Percentiles rank a stretch among this genome's conserved stretches.
Conservation (phyloP, 345 rosid species). For the Salix exigua region DNA sequence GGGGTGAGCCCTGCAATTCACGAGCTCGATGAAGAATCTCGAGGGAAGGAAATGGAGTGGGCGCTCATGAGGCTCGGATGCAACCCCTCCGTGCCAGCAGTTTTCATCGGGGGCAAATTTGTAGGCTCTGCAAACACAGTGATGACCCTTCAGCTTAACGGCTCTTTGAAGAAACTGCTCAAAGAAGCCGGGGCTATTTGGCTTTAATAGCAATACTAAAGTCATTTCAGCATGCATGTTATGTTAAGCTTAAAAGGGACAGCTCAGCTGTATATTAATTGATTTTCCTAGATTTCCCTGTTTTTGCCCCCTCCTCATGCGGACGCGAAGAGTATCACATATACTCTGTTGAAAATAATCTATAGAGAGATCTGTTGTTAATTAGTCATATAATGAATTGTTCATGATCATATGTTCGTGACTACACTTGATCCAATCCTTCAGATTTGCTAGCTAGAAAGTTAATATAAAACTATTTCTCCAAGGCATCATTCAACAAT, state of each 20-base stretch:
- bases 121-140: constrained; percentile 75
- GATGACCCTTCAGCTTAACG: constrained; percentile 89
- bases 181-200: constrained; percentile 84
- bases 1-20: constrained; percentile 77
- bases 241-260: too few relatives aligned
- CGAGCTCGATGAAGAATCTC: constrained; percentile 71
- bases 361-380: neutral
- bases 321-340: neutral
- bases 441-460: too few relatives aligned
- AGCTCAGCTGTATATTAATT: neutral
- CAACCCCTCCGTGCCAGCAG: constrained; percentile 72
- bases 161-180: constrained; percentile 74
- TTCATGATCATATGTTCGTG: too few relatives aligned
- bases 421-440: too few relatives aligned
- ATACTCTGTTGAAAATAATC: neutral
- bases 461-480: too few relatives aligned
- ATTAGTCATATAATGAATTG: neutral
- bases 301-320: neutral
- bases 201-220: constrained; percentile 42
- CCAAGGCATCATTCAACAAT: too few relatives aligned
- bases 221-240: too few relatives aligned
- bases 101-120: constrained; percentile 85
- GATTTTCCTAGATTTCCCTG: neutral
- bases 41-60: constrained; percentile 75
- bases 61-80: constrained; percentile 71